A percentile compares a stretch with the other conserved stretches of the same genome.
Evolutionary conservation across 352 stramenopile genomes (phyloP).

Genomic region (Globisporangium solare): DNA sequence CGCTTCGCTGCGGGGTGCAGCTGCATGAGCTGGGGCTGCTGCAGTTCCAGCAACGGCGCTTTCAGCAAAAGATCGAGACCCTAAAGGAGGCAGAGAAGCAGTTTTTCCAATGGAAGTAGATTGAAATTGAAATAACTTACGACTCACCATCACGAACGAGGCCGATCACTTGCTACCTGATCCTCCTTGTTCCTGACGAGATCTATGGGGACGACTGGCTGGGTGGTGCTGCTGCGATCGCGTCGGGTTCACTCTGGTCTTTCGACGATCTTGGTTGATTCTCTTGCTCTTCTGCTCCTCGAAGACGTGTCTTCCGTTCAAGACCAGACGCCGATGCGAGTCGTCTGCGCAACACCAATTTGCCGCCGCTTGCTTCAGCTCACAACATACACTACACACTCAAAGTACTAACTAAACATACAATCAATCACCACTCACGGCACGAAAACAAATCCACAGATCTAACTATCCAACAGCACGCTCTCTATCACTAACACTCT

Average conservation of each 20-base stretch:
- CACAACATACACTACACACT: constrained; percentile 1
- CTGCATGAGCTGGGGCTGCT: constrained; percentile 38
- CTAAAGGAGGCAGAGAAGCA: constrained; percentile 41
- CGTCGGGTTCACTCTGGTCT: constrained; percentile 4
- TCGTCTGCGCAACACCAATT: not conserved
- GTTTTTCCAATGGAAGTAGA: constrained; percentile 41
- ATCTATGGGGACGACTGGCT: constrained; percentile 7
- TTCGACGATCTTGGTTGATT: constrained; percentile 1
- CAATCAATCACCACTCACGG: not conserved
- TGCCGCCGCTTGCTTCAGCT: not conserved
- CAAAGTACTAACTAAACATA: not conserved
- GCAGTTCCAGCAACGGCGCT: constrained; percentile 34
- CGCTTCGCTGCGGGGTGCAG: constrained; percentile 47
- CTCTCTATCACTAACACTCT: constrained; percentile 1
- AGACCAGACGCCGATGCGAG: constrained; percentile 1
- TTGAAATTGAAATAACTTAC: constrained; percentile 36
- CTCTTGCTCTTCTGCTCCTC: not conserved
- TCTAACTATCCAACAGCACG: constrained; percentile 1
- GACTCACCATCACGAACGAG: constrained; percentile 10
- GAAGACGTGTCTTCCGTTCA: constrained; percentile 2
- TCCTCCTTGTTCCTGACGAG: not conserved
- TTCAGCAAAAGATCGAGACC: constrained; percentile 29
- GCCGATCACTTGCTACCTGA: constrained; percentile 5
- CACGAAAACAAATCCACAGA: constrained; percentile 1
- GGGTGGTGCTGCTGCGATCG: constrained; percentile 3